Percentiles rank a stretch among this genome's conserved stretches.
These are phyloP conservation scores for Pseudoturritis turrita DNA, from an alignment of 345 rosid species.

Conservation along the genomic window DNA sequence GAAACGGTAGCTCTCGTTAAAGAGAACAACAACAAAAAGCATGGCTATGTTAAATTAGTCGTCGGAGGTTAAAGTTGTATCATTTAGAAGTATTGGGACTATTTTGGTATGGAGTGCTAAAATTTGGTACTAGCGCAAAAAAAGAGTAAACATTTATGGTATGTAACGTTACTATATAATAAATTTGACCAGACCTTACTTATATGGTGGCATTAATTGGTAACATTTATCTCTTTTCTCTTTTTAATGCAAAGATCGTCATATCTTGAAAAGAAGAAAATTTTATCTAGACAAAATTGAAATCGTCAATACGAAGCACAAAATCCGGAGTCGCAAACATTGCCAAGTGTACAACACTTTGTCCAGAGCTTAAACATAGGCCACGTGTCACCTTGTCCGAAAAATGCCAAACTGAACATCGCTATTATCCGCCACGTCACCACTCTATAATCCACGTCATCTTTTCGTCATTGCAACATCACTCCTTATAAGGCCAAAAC, in stretches of 20 bases:
- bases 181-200: not conserved
- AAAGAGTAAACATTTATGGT: not conserved
- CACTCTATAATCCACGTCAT: not conserved
- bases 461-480: not conserved
- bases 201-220: not conserved
- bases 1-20: conserved; percentile 27
- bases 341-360: conserved; percentile 25
- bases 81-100: not conserved
- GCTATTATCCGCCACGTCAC: not conserved
- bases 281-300: too few species aligned
- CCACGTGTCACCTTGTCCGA: too few species aligned
- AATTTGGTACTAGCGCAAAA: not conserved
- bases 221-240: not conserved
- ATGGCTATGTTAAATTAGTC: not conserved
- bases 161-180: conserved; percentile 6
- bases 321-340: not conserved
- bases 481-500: not conserved
- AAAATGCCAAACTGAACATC: not conserved
- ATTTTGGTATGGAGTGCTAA: not conserved
- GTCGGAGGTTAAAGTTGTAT: conserved; percentile 12
- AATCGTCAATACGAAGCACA: too few species aligned
- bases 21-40: not conserved
- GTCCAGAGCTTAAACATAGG: not conserved
- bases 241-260: not conserved
- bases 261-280: too few species aligned